These are phyloP conservation scores for Cicer yamashitae DNA, from an alignment of 306 rosid species.

Conservation along the genomic window DNA sequence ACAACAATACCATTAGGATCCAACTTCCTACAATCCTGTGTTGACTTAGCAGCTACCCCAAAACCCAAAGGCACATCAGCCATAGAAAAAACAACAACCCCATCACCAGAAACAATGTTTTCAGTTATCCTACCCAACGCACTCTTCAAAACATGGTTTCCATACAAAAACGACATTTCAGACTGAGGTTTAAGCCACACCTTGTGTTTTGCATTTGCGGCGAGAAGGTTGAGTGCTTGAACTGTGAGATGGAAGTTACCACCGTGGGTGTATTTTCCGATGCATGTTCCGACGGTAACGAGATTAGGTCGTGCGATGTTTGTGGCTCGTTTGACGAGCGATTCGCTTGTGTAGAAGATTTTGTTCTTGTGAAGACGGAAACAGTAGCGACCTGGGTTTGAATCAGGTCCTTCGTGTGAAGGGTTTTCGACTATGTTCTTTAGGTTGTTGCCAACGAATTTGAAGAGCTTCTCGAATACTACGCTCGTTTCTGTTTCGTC, in stretches of 20 bases:
- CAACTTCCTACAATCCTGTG: slow-evolving; percentile 94
- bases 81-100: slow-evolving; percentile 90
- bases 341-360: slow-evolving; percentile 74
- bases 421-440: slow-evolving; percentile 86
- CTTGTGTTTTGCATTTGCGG: slow-evolving; percentile 84
- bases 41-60: slow-evolving; percentile 83
- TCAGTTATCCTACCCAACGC: slow-evolving; percentile 90
- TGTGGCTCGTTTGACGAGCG: slow-evolving; percentile 87
- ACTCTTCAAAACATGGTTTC: slow-evolving; percentile 86
- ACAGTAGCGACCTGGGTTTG: slow-evolving; percentile 74
- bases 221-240: slow-evolving; percentile 63
- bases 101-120: slow-evolving; percentile 74
- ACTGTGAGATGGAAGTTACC: slow-evolving; percentile 81
- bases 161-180: slow-evolving; percentile 84
- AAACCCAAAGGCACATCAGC: slow-evolving; percentile 90
- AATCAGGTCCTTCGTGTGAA: slow-evolving; percentile 82
- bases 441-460: slow-evolving; percentile 86
- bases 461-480: slow-evolving; percentile 85
- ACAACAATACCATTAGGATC: slow-evolving; percentile 89
- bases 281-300: slow-evolving; percentile 76
- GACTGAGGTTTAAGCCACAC: slow-evolving; percentile 92
- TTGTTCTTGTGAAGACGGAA: slow-evolving; percentile 82
- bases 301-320: slow-evolving; percentile 68
- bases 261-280: slow-evolving; percentile 83
- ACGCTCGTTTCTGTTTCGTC: slow-evolving; percentile 78